phyloP scores from a whole-genome alignment of 2,329 filamentous ascomycete species.

The Parastagonospora nodorum region DNA sequence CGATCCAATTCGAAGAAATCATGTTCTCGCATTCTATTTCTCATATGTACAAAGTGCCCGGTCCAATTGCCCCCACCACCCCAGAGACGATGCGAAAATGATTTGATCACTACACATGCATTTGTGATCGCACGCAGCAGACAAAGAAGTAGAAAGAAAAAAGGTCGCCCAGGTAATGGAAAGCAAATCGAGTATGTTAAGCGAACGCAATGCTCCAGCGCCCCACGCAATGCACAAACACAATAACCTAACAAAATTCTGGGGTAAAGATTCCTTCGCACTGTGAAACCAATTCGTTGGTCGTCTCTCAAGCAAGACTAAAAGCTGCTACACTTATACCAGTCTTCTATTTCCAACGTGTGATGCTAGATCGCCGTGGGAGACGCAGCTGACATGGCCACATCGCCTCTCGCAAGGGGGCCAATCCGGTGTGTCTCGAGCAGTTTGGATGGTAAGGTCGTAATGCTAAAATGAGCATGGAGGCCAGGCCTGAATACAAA shows the following conservation, averaged over 20 bases:
- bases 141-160: background rate
- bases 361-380: too few relatives aligned
- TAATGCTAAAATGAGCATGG: conserved; percentile 9
- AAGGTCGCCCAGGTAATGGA: conserved; percentile 4
- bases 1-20: background rate
- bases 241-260: conserved; percentile 20
- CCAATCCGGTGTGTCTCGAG: background rate
- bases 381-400: too few relatives aligned
- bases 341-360: conserved; percentile 1
- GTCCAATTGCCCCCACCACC: conserved; percentile 4
- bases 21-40: conserved; percentile 2
- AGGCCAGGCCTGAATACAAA: conserved; percentile 26
- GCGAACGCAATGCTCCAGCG: conserved; percentile 33
- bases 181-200: conserved; percentile 9
- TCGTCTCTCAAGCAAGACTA: background rate
- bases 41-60: conserved; percentile 15
- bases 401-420: too few relatives aligned
- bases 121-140: background rate
- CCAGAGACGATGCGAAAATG: conserved; percentile 12
- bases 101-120: background rate
- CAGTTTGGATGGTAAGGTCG: background rate
- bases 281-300: conserved; percentile 3
- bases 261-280: background rate
- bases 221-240: conserved; percentile 38
- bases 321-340: background rate